These are phyloP conservation scores for Hemileia vastatrix DNA, from an alignment of 1,284 basidiomycete species.

Conservation along the genomic window DNA sequence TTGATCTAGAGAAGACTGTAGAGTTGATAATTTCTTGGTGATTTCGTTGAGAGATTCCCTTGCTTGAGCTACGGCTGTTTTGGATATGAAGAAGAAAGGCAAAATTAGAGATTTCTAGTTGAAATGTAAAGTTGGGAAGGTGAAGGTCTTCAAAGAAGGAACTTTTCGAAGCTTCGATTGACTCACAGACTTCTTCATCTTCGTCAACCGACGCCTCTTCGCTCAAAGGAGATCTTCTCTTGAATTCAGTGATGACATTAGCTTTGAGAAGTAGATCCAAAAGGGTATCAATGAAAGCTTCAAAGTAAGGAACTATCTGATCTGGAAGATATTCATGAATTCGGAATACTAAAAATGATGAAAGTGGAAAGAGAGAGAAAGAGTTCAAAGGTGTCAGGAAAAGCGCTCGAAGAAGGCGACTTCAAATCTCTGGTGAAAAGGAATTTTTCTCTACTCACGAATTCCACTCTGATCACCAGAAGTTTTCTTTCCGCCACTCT, in stretches of 20 bases:
- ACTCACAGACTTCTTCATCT: not conserved
- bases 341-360: slow-evolving; percentile 31
- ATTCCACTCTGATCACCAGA: slow-evolving; percentile 19
- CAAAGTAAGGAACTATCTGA: slow-evolving; percentile 36
- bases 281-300: slow-evolving; percentile 35
- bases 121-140: too few relatives aligned
- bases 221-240: slow-evolving; percentile 27
- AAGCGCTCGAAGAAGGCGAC: not conserved
- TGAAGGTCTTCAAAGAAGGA: not conserved
- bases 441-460: slow-evolving; percentile 10
- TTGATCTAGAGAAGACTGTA: too few relatives aligned
- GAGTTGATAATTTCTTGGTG: too few relatives aligned
- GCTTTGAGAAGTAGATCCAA: slow-evolving; percentile 36
- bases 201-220: too few relatives aligned
- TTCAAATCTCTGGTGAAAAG: not conserved
- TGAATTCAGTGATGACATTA: slow-evolving; percentile 36
- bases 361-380: not conserved
- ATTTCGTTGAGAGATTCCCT: too few relatives aligned
- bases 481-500: slow-evolving; percentile 9
- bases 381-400: not conserved
- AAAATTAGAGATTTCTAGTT: too few relatives aligned
- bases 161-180: not conserved
- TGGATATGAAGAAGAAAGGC: not conserved
- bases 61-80: too few relatives aligned
- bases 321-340: slow-evolving; percentile 43